Conservation (phyloP, 768 basidiomycete genomes). For the Agrocybe chaxingu region DNA sequence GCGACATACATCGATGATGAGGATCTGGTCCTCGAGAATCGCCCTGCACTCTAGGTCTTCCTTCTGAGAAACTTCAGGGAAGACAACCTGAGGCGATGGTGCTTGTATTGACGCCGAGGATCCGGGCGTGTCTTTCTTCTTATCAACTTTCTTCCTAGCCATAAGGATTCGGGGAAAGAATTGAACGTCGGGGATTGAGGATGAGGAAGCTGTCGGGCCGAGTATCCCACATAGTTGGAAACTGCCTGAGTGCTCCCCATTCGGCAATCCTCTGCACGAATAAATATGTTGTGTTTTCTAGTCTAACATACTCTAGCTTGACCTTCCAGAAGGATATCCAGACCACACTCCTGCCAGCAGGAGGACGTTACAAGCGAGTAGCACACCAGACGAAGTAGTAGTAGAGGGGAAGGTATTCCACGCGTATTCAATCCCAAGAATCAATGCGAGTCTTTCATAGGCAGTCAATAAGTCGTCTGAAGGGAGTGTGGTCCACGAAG, state of each 20-base stretch:
- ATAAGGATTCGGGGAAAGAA: slow-evolving; percentile 5
- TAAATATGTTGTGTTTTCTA: background rate
- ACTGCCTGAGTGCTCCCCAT: background rate
- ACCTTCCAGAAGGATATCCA: slow-evolving; percentile 17
- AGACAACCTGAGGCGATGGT: slow-evolving; percentile 19
- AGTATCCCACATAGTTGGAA: too few relatives aligned
- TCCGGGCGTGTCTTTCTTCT: slow-evolving; percentile 8
- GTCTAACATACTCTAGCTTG: background rate
- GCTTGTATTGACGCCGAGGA: background rate
- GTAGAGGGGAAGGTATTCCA: slow-evolving; percentile 92
- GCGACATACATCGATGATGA: slow-evolving; percentile 52
- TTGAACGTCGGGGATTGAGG: too few relatives aligned
- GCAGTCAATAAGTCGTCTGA: slow-evolving; percentile 6
- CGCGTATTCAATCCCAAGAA: slow-evolving; percentile 71
- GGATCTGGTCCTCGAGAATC: slow-evolving; percentile 62
- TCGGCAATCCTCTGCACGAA: background rate
- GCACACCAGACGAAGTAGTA: slow-evolving; percentile 50
- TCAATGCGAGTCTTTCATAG: slow-evolving; percentile 50
- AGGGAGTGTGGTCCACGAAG: background rate
- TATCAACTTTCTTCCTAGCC: slow-evolving; percentile 23
- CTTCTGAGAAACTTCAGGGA: slow-evolving; percentile 47
- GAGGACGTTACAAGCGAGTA: slow-evolving; percentile 48
- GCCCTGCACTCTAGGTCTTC: slow-evolving; percentile 39
- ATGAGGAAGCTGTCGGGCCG: too few relatives aligned
- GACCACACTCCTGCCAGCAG: slow-evolving; percentile 40